Conservation (phyloP, 1,284 basidiomycete genomes). For the Pseudozyma tsukubaensis region DNA sequence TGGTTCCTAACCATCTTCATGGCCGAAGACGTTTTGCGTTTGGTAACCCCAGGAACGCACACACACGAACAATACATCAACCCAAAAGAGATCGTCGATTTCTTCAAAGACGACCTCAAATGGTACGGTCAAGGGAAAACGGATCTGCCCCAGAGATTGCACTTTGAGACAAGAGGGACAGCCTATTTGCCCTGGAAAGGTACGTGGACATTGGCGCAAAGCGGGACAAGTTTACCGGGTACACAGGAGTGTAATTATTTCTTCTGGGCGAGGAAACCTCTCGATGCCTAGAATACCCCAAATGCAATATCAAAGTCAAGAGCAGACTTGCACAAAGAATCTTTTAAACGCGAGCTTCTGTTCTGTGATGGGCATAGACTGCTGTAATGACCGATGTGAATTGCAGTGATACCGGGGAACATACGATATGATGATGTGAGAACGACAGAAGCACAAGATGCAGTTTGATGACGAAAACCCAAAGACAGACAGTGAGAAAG, state of each 20-base stretch:
- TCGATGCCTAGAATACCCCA: constrained; percentile 13
- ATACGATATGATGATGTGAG: neutral
- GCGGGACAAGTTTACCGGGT: constrained; percentile 24
- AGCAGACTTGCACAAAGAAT: neutral
- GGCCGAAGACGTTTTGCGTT: constrained; percentile 82
- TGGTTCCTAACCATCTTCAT: constrained; percentile 90
- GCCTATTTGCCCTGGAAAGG: constrained; percentile 59
- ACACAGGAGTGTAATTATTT: constrained; percentile 66
- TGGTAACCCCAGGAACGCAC: constrained; percentile 91
- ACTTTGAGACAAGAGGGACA: constrained; percentile 60
- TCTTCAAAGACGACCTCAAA: constrained; percentile 77
- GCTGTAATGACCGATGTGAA: neutral
- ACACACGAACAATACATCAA: constrained; percentile 90
- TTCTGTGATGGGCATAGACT: neutral
- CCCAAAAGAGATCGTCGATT: constrained; percentile 85
- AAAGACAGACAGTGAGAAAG: neutral
- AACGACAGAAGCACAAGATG: no score
- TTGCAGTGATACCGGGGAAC: no score
- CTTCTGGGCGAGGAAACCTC: constrained; percentile 64
- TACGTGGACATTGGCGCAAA: constrained; percentile 50
- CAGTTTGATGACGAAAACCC: neutral
- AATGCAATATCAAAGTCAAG: constrained; percentile 1
- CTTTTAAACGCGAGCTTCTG: neutral
- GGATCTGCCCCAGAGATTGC: constrained; percentile 48
- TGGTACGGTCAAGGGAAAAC: constrained; percentile 47